A percentile compares a stretch with the other conserved stretches of the same genome.
Conservation (phyloP, 805 yeast genomes). For the Schizosaccharomyces japonicus region DNA sequence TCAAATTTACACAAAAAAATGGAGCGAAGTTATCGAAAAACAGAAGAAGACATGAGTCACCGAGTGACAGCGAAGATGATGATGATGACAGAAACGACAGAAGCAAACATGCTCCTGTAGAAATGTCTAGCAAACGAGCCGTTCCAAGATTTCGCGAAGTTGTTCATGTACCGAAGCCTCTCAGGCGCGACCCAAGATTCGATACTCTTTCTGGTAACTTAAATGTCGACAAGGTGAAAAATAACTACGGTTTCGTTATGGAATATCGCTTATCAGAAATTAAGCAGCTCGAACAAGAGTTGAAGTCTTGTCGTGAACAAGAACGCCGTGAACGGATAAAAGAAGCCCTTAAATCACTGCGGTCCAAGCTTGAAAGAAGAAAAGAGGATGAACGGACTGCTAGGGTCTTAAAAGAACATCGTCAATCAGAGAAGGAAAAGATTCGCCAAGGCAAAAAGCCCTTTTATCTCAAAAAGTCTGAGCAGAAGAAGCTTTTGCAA, state of each 20-base stretch:
- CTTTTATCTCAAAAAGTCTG: slow-evolving; percentile 19
- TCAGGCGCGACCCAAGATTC: slow-evolving; percentile 54
- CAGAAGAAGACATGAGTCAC: slow-evolving; percentile 4
- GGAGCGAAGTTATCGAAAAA: background rate
- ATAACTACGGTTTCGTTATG: slow-evolving; percentile 65
- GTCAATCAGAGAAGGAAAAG: slow-evolving; percentile 65
- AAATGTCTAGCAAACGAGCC: slow-evolving; percentile 45
- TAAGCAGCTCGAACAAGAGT: slow-evolving; percentile 24
- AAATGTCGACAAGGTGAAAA: slow-evolving; percentile 39
- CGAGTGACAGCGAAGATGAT: background rate
- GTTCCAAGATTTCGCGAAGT: slow-evolving; percentile 50
- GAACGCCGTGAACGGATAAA: slow-evolving; percentile 19
- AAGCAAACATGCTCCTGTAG: slow-evolving; percentile 73
- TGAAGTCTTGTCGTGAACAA: slow-evolving; percentile 24
- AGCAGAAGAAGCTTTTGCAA: slow-evolving; percentile 17
- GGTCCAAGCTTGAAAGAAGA: slow-evolving; percentile 35
- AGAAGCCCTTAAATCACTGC: slow-evolving; percentile 17
- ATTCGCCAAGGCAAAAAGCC: slow-evolving; percentile 44
- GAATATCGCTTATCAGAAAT: slow-evolving; percentile 64
- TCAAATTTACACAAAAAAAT: background rate
- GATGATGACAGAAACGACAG: slow-evolving; percentile 5
- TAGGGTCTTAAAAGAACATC: slow-evolving; percentile 37
- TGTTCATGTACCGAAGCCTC: slow-evolving; percentile 20
- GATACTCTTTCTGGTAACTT: slow-evolving; percentile 77
- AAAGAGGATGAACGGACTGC: slow-evolving; percentile 54